Percentiles rank a stretch among this genome's conserved stretches.
Evolutionary conservation across 495 filamentous ascomycete species (phyloP).

Genomic region (Cetradonia linearis): DNA sequence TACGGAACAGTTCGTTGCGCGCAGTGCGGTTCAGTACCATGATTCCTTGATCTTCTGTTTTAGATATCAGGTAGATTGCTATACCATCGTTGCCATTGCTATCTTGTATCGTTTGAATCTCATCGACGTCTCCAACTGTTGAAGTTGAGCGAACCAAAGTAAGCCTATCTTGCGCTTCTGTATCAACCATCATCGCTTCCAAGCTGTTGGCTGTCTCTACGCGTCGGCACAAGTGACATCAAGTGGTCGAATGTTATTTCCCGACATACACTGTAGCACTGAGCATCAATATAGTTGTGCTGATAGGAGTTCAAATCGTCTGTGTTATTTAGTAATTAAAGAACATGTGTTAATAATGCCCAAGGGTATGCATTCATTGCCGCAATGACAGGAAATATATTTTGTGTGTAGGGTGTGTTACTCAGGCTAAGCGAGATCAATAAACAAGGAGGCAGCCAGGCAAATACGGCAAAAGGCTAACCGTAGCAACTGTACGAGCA

Average conservation of each 20-base stretch:
- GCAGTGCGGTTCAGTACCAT: background rate
- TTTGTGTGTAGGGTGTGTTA: background rate
- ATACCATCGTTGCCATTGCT: background rate
- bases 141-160: background rate
- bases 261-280: background rate
- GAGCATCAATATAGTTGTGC: background rate
- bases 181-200: background rate
- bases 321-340: background rate
- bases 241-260: background rate
- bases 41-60: background rate
- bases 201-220: background rate
- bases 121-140: background rate
- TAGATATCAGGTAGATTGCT: background rate
- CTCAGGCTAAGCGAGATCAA: background rate
- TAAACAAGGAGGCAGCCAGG: background rate
- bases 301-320: background rate
- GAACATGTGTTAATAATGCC: background rate
- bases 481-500: background rate
- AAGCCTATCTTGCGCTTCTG: background rate
- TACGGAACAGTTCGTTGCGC: slow-evolving; percentile 7
- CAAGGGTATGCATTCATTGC: background rate
- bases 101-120: background rate
- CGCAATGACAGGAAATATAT: background rate
- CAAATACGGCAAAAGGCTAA: background rate
- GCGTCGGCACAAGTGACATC: background rate